Conservation (phyloP, 2,329 filamentous ascomycete species). For the Calonectria henricotiae region DNA sequence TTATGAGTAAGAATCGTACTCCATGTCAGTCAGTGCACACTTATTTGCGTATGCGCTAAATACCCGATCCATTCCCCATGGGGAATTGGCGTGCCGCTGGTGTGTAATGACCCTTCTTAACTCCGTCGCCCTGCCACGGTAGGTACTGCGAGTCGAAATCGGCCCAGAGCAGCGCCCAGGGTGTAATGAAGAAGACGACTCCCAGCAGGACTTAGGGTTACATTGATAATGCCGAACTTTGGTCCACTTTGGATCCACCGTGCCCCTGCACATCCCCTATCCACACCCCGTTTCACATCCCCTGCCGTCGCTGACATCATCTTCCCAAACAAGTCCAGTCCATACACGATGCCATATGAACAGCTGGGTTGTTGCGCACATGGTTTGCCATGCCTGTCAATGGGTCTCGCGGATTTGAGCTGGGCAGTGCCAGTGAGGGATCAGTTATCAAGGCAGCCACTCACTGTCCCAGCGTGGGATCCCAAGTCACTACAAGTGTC, state of each 20-base stretch:
- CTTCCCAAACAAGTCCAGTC: not conserved
- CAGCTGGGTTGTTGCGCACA: not conserved
- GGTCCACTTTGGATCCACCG: not conserved
- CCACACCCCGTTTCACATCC: not conserved
- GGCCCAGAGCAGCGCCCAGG: not conserved
- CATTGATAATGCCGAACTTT: conserved; percentile 7
- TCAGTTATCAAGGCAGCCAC: conserved; percentile 14
- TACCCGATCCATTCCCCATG: not conserved
- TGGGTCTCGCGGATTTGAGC: conserved; percentile 19
- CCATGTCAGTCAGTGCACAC: not conserved
- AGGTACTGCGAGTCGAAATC: no score
- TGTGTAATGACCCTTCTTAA: not conserved
- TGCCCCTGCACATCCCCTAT: no score
- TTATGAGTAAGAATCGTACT: not conserved
- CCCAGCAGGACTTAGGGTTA: not conserved
- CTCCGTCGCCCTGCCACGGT: conserved; percentile 2
- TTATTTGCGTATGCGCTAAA: not conserved
- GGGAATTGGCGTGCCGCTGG: not conserved
- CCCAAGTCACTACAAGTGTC: conserved; percentile 1
- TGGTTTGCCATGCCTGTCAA: conserved; percentile 13
- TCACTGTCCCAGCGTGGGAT: not conserved
- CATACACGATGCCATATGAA: not conserved
- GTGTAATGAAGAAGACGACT: not conserved
- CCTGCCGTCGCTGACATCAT: conserved; percentile 17
- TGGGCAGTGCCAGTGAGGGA: conserved; percentile 4